These are phyloP conservation scores for Penicillium sp. DNA, from an alignment of 2,329 filamentous ascomycete species.

Conservation along the genomic window DNA sequence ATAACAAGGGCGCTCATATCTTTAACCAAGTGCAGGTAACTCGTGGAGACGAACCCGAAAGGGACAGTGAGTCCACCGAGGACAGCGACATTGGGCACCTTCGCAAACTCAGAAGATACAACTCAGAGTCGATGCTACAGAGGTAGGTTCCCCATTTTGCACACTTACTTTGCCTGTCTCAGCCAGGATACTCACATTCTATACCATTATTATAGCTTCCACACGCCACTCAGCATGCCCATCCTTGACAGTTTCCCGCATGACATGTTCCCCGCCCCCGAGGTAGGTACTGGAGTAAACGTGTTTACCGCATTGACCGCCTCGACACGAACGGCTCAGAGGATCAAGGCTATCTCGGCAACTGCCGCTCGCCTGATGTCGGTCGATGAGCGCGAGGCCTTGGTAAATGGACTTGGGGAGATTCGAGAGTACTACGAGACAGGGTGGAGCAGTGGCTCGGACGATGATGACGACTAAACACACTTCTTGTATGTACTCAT, in stretches of 20 bases:
- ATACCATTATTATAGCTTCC: slow-evolving; percentile 27
- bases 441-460: slow-evolving; percentile 72
- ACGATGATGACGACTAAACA: slow-evolving; percentile 41
- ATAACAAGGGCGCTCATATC: slow-evolving; percentile 26
- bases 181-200: background rate
- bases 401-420: slow-evolving; percentile 77
- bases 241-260: slow-evolving; percentile 78
- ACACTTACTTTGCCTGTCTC: slow-evolving; percentile 7
- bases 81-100: slow-evolving; percentile 24
- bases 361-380: slow-evolving; percentile 61
- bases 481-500: background rate
- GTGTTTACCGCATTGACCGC: slow-evolving; percentile 63
- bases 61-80: slow-evolving; percentile 10
- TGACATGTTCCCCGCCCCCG: slow-evolving; percentile 59
- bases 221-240: slow-evolving; percentile 62
- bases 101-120: slow-evolving; percentile 32
- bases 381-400: slow-evolving; percentile 75
- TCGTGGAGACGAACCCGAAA: slow-evolving; percentile 23
- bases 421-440: slow-evolving; percentile 87
- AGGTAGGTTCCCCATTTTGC: slow-evolving; percentile 22
- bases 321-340: slow-evolving; percentile 67
- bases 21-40: slow-evolving; percentile 36
- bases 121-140: slow-evolving; percentile 33
- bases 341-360: slow-evolving; percentile 63
- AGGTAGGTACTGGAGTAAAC: slow-evolving; percentile 45